Percentiles rank a stretch among this genome's conserved stretches.
These are phyloP conservation scores for Botrytis paeoniae DNA, from an alignment of 2,329 filamentous ascomycete species.

Conservation along the genomic window DNA sequence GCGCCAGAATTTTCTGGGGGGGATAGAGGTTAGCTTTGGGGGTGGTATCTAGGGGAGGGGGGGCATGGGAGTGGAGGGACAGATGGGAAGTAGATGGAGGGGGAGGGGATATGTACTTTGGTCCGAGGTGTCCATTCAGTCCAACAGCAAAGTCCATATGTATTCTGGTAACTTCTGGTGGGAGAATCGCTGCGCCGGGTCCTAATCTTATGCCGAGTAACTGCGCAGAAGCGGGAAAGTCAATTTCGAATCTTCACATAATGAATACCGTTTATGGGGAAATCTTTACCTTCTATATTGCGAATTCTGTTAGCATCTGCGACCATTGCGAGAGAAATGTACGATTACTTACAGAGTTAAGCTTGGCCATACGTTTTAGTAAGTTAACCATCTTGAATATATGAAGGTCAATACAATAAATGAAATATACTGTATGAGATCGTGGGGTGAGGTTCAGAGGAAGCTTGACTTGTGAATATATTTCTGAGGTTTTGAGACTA, in stretches of 20 bases:
- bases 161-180: slow-evolving; percentile 70
- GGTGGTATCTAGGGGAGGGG: slow-evolving; percentile 26
- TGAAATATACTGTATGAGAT: background rate
- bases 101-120: slow-evolving; percentile 53
- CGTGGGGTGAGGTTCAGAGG: slow-evolving; percentile 15
- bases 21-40: too few species aligned
- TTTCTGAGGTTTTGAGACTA: slow-evolving; percentile 19
- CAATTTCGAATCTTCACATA: slow-evolving; percentile 24
- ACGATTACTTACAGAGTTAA: slow-evolving; percentile 61
- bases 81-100: background rate
- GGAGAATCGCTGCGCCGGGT: slow-evolving; percentile 77
- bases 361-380: slow-evolving; percentile 68
- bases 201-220: slow-evolving; percentile 74
- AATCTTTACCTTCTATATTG: slow-evolving; percentile 44
- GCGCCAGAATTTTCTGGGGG: slow-evolving; percentile 79
- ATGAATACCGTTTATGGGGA: slow-evolving; percentile 15
- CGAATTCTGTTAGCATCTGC: slow-evolving; percentile 24
- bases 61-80: background rate
- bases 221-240: slow-evolving; percentile 43
- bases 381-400: slow-evolving; percentile 50
- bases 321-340: background rate
- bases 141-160: slow-evolving; percentile 67
- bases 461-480: slow-evolving; percentile 18
- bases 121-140: slow-evolving; percentile 67
- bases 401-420: background rate